phyloP scores from a whole-genome alignment of 2,329 filamentous ascomycete genomes.

The Zymoseptoria passerinii region DNA sequence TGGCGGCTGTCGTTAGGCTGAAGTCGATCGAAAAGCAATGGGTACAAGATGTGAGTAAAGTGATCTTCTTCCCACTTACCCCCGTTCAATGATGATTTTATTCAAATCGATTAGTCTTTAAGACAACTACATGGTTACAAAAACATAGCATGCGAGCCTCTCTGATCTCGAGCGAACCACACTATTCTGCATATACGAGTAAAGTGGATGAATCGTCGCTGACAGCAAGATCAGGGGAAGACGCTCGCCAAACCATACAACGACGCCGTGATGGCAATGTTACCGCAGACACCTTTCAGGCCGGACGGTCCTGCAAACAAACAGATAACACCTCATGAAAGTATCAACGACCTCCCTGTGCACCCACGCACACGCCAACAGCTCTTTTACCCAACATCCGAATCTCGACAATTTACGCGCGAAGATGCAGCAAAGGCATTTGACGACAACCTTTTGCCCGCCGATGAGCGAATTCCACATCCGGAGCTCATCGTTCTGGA shows the following conservation, averaged over 20 bases:
- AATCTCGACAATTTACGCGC: conserved; percentile 57
- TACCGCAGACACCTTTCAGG: conserved; percentile 56
- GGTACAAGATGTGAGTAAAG: conserved; percentile 60
- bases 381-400: conserved; percentile 56
- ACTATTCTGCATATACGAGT: not conserved
- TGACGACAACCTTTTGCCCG: conserved; percentile 49
- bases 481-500: conserved; percentile 49
- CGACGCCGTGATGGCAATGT: conserved; percentile 67
- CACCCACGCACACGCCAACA: conserved; percentile 47
- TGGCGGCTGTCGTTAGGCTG: conserved; percentile 76
- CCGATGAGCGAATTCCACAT: conserved; percentile 56
- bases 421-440: conserved; percentile 57
- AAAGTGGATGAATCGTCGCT: not conserved
- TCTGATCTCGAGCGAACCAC: conserved; percentile 47
- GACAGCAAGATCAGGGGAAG: conserved; percentile 53
- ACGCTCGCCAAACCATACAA: conserved; percentile 68
- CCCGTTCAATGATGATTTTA: conserved; percentile 56
- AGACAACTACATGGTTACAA: conserved; percentile 91
- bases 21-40: conserved; percentile 79
- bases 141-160: conserved; percentile 59
- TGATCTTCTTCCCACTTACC: not conserved
- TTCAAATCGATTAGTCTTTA: conserved; percentile 98
- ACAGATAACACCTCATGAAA: conserved; percentile 44
- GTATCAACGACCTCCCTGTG: conserved; percentile 56
- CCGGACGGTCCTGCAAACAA: conserved; percentile 23